Evolutionary conservation across 805 yeast species (phyloP).

Genomic region (Wickerhamiella vanderwaltii): DNA sequence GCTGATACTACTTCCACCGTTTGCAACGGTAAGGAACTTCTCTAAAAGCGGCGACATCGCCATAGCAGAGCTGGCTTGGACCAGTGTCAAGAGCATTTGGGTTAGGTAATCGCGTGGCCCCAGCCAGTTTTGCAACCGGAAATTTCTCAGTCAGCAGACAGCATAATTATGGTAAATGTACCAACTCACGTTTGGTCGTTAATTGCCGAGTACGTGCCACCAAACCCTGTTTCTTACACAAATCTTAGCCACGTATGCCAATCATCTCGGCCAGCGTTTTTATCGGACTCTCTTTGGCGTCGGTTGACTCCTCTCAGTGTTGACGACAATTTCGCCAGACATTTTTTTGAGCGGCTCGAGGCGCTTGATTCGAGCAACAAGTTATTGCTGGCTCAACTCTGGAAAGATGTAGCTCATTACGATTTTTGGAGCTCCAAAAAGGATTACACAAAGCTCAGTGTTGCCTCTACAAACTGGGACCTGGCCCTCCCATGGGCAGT

Average conservation of each 20-base stretch:
- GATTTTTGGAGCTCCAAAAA: constrained; percentile 3
- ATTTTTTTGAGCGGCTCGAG: background rate
- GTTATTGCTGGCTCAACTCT: background rate
- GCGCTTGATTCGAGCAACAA: background rate
- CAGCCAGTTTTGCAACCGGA: too few relatives aligned
- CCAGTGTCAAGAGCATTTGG: constrained; percentile 8
- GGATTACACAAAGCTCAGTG: background rate
- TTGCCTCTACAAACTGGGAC: background rate
- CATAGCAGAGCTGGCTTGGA: constrained; percentile 3
- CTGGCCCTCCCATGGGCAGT: constrained; percentile 3
- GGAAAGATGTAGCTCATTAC: background rate
- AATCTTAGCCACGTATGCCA: constrained; percentile 4
- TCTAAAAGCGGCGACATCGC: constrained; percentile 7
- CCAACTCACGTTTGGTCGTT: constrained; percentile 2
- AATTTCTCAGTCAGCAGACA: too few relatives aligned
- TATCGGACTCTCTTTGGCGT: constrained; percentile 4
- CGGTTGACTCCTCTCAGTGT: background rate
- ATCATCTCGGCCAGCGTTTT: constrained; percentile 1
- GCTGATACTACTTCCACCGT: constrained; percentile 15
- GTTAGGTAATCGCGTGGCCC: too few relatives aligned
- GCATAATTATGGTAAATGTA: too few relatives aligned
- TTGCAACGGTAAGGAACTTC: constrained; percentile 7
- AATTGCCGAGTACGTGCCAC: constrained; percentile 1
- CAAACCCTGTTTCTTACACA: constrained; percentile 2
- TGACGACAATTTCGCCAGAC: background rate